Evolutionary conservation across 129 eudicot genomes (phyloP).

Genomic region (Pittosporum tobira): DNA sequence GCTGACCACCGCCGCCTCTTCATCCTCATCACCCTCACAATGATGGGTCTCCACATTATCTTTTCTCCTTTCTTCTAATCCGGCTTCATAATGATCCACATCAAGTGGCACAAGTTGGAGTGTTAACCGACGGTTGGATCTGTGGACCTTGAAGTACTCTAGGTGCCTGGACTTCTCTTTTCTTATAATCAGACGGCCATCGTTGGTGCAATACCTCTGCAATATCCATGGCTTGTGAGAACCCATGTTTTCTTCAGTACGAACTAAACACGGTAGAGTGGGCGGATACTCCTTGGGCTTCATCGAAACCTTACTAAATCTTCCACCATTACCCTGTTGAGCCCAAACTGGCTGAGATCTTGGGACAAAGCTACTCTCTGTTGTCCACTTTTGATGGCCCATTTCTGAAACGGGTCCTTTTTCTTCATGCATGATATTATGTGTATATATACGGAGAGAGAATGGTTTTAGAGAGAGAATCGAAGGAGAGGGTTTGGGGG

Average conservation of each 20-base stretch:
- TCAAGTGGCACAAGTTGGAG: constrained; percentile 26
- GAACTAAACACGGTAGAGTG: constrained; percentile 22
- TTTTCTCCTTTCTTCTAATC: background rate
- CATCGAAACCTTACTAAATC: too few relatives aligned
- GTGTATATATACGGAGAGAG: too few relatives aligned
- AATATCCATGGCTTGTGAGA: constrained; percentile 25
- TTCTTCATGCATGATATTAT: too few relatives aligned
- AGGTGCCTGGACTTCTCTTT: constrained; percentile 27
- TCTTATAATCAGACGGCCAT: constrained; percentile 41
- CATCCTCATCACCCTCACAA: background rate
- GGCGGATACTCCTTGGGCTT: constrained; percentile 41
- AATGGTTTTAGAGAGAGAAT: too few relatives aligned
- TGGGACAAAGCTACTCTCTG: too few relatives aligned
- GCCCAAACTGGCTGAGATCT: too few relatives aligned
- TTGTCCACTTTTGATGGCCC: too few relatives aligned
- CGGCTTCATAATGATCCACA: constrained; percentile 2
- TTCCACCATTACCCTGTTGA: too few relatives aligned
- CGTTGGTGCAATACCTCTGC: constrained; percentile 34
- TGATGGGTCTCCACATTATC: too few relatives aligned
- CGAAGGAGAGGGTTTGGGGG: too few relatives aligned
- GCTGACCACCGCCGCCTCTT: too few relatives aligned
- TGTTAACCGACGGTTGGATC: constrained; percentile 45
- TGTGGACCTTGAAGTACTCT: constrained; percentile 21
- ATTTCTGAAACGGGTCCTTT: too few relatives aligned
- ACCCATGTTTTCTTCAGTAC: constrained; percentile 9